Evolutionary conservation across 345 rosid genomes (phyloP), one percentile per base, ranked within the genome.

Genomic region (Aquilaria malaccensis): DNA sequence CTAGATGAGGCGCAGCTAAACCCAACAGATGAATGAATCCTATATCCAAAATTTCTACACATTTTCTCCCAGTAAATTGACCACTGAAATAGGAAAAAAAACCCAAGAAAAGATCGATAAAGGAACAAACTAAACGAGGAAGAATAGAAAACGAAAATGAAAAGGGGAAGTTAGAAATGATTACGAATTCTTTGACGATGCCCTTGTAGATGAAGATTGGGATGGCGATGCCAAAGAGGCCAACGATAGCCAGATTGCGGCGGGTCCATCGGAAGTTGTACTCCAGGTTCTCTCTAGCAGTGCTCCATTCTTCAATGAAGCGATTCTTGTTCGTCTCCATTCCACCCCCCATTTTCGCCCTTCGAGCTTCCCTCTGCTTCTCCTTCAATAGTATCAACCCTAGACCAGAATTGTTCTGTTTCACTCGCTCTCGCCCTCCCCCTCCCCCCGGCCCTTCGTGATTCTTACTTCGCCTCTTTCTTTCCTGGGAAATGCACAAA

Each of bases 261-360:
- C 97, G 96, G 12, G 90, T 83, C 96, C 97, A 94, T 1, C 96
- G 86, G 81, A 94, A 94, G 76, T 93, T 94, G 51, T 84, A 56
- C 75, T 94, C 99, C 32, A 94, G 87, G 67, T 79, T 94, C 92
- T 94, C 99, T 1, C 99, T 80, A 0, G 80, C 90, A 0, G 80
- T 12, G 74, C 95, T 10, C 97, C 99, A 94, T 0, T 94, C 97
- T 76, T 94, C 99, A 45, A 94, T 86, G 86, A 83, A 90, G 73
- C 46, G 84, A 78, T 94, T 94, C 85, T 85, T 94, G 85, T 86
- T 82, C 5, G 88, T 51, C 60, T 87, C 97, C 99, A 87, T 94
- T 49, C 99, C 97, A 69, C 97, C 98, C 9, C 88, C 91, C 98
- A 91, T 91, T 62, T 74, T 76, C 32, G 54, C 45, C 64, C 53